A percentile compares a stretch with the other conserved stretches of the same genome.
Evolutionary conservation across 768 basidiomycete genomes (phyloP).

Genomic region (Auricularia sp.): DNA sequence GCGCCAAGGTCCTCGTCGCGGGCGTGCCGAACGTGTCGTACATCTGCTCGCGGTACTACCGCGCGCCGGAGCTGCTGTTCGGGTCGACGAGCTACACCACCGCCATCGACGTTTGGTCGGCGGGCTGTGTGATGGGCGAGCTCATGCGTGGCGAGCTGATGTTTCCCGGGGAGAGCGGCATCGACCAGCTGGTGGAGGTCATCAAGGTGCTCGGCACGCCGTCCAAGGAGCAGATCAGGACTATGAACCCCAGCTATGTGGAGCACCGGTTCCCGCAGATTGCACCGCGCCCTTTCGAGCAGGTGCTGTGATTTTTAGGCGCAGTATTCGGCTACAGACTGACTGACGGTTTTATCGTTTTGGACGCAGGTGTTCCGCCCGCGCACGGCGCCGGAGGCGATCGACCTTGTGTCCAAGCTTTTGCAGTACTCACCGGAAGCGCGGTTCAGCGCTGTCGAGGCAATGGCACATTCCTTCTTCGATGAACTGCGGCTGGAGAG

Average conservation of each 20-base stretch:
- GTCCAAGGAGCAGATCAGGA: slow-evolving; percentile 98
- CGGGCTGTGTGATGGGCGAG: slow-evolving; percentile 99
- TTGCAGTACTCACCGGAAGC: slow-evolving; percentile 97
- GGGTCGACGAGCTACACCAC: slow-evolving; percentile 99
- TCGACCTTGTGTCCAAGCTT: slow-evolving; percentile 88
- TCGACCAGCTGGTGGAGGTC: slow-evolving; percentile 98
- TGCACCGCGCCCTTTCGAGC: slow-evolving; percentile 97
- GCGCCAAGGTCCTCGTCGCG: slow-evolving; percentile 94
- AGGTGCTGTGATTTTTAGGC: slow-evolving; percentile 38
- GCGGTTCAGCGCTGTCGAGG: slow-evolving; percentile 80
- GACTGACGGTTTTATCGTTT: not conserved
- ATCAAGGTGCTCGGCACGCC: slow-evolving; percentile 99
- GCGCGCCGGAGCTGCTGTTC: slow-evolving; percentile 98
- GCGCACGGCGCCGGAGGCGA: slow-evolving; percentile 90
- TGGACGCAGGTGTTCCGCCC: slow-evolving; percentile 83
- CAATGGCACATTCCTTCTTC: slow-evolving; percentile 94
- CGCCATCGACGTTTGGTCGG: slow-evolving; percentile 99
- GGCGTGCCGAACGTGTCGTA: slow-evolving; percentile 99
- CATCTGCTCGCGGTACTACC: slow-evolving; percentile 99
- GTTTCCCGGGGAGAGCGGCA: slow-evolving; percentile 98
- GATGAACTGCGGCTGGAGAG: slow-evolving; percentile 89
- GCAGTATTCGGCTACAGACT: slow-evolving; percentile 2
- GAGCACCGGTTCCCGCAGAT: slow-evolving; percentile 99
- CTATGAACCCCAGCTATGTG: slow-evolving; percentile 99
- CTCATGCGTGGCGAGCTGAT: slow-evolving; percentile 97